phyloP scores from a whole-genome alignment of 2,329 filamentous ascomycete species.

The Fusarium verrucosum region DNA sequence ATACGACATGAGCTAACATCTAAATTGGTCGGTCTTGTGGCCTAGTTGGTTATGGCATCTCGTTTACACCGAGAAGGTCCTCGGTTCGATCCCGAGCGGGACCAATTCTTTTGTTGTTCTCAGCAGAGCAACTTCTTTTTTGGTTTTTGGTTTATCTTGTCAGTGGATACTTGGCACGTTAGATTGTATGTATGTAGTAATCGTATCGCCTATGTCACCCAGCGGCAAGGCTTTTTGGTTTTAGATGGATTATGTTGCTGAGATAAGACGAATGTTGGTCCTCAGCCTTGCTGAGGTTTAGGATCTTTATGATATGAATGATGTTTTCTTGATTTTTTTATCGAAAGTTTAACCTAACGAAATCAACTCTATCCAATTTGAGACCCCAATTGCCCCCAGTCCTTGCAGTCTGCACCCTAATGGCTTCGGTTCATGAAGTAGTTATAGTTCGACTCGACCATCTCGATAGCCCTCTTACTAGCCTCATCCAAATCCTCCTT shows the following conservation, averaged over 20 bases:
- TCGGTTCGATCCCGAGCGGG: constrained; percentile 41
- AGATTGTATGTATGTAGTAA: too few species aligned
- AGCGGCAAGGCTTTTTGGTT: too few species aligned
- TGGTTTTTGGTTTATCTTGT: too few species aligned
- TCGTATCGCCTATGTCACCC: too few species aligned
- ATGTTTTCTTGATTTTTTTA: neutral
- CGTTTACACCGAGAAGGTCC: constrained; percentile 41
- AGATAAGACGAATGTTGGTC: too few species aligned
- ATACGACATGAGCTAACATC: rapidly evolving
- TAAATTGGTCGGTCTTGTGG: constrained; percentile 31
- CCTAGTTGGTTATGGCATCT: constrained; percentile 41
- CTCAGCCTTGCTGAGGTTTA: too few species aligned
- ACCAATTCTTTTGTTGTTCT: constrained; percentile 15
- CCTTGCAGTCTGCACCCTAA: neutral
- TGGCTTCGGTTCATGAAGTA: constrained; percentile 30
- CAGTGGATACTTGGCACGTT: neutral
- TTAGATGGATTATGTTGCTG: too few species aligned
- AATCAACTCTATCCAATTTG: too few species aligned
- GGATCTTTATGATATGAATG: too few species aligned
- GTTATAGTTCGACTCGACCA: constrained; percentile 45
- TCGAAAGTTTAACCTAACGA: rapidly evolving
- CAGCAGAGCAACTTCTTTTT: rapidly evolving
- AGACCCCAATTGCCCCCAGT: neutral
- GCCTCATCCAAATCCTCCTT: constrained; percentile 67
- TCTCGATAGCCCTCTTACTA: constrained; percentile 59